phyloP scores from a whole-genome alignment of 148 eudicot genomes.

The Persicaria tinctoria region DNA sequence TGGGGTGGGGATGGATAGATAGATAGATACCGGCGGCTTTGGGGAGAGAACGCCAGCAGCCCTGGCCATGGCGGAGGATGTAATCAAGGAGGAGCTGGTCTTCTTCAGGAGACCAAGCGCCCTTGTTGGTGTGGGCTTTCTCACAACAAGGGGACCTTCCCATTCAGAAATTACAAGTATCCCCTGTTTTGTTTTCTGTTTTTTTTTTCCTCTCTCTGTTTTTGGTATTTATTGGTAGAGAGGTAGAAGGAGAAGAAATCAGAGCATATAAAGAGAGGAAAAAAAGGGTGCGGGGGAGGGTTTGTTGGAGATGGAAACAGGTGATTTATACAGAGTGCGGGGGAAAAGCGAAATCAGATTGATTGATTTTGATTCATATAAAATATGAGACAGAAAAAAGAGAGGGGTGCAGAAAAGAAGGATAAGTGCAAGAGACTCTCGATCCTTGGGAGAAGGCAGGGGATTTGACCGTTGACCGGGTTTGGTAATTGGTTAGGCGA shows the following conservation, averaged over 20 bases:
- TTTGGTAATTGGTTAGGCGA: constrained; percentile 5
- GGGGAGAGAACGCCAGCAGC: constrained; percentile 63
- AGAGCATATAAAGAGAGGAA: background rate
- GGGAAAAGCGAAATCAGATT: background rate
- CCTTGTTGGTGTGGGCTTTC: constrained; percentile 56
- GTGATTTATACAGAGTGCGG: background rate
- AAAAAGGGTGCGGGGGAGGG: constrained; percentile 2
- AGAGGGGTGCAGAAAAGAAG: background rate
- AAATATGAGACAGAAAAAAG: background rate
- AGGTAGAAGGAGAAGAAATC: background rate
- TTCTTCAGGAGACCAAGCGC: constrained; percentile 57
- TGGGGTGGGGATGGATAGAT: background rate
- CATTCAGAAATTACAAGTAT: constrained; percentile 17
- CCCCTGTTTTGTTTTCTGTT: background rate
- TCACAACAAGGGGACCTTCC: constrained; percentile 59
- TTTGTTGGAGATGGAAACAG: background rate
- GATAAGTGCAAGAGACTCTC: background rate
- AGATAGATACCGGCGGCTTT: constrained; percentile 35
- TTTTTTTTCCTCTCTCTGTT: too few species aligned
- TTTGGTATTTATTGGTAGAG: background rate
- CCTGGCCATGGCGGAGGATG: constrained; percentile 43
- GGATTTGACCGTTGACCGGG: constrained; percentile 4
- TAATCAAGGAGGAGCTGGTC: constrained; percentile 40
- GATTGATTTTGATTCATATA: background rate
- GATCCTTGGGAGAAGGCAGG: background rate